Evolutionary conservation across 116 monocot species (phyloP), one percentile per base, ranked within the genome.

Genomic region (Papilionanthe hybrid): DNA sequence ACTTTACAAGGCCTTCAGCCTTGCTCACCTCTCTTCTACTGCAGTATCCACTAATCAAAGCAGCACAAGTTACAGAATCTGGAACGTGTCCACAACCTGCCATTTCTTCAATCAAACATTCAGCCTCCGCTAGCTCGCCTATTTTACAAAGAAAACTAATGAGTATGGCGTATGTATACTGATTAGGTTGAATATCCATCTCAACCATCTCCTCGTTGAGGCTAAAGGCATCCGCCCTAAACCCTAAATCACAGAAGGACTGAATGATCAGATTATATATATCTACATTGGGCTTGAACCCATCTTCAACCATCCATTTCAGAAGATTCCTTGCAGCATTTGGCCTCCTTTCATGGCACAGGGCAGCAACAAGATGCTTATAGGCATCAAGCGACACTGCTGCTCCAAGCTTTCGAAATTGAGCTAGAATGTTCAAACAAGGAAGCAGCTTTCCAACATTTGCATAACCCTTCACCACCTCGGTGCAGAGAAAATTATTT

Each of bases 101-200:
- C 90, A 94, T 87, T 76, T 98, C 92, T 75, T 75, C 82, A 81
- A 94, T 82, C 79, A 98, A 73, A 37, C 79, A n/a, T 83, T 91
- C 92, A 28, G 86, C 92, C 50, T 92, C 91, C 15, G 1, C 55
- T 19, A 80, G 83, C 72, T 72, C 87, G 15, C 88, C 89, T 13
- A 79, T 57, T 72, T 76, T 79, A 79, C 91, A 92, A 17, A 98
- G 81, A 79, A 84, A 86, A 12, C 75, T 53, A 10, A 97, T 79
- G 11, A 97, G 82, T 49, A 63, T 44, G 28, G 13, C 28, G 66
- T 89, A 97, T 32, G 88, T 91, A 71, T 80, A 82, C 49, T 82
- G 41, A 79, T 85, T 79, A 23, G 89, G 88, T 11, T 60, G 82
- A 58, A 94, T 23, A 48, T 84, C 87, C 53, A 75, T 77, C 27